phyloP scores from a whole-genome alignment of 1,284 basidiomycete species.

The Paramarasmius palmivorus region DNA sequence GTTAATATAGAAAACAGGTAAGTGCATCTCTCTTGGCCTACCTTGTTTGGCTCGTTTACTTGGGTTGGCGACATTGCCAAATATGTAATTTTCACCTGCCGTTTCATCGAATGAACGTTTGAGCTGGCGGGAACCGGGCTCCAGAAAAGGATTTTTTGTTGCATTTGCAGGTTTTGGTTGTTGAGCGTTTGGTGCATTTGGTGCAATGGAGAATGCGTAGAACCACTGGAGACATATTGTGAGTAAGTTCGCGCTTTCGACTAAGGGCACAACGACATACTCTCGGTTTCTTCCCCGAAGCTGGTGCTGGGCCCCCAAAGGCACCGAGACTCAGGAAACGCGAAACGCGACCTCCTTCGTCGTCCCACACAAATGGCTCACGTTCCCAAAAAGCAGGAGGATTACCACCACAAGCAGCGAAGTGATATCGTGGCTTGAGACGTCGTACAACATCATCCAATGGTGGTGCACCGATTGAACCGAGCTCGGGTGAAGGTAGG shows the following conservation, averaged over 20 bases:
- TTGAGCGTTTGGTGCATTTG: constrained; percentile 29
- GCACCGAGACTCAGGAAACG: constrained; percentile 84
- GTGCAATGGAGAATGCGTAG: constrained; percentile 49
- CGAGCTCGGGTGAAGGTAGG: constrained; percentile 46
- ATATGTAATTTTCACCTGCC: constrained; percentile 64
- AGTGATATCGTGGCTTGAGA: constrained; percentile 78
- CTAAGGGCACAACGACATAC: constrained; percentile 48
- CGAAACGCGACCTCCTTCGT: constrained; percentile 65
- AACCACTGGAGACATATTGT: constrained; percentile 40
- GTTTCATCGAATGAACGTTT: constrained; percentile 57
- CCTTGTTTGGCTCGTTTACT: constrained; percentile 58
- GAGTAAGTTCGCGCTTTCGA: not conserved
- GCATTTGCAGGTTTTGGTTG: constrained; percentile 61
- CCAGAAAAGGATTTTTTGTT: constrained; percentile 74
- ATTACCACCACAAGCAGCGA: constrained; percentile 59
- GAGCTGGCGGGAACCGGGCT: constrained; percentile 31
- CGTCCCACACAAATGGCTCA: constrained; percentile 86
- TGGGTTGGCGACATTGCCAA: constrained; percentile 58
- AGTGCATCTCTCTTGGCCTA: constrained; percentile 25
- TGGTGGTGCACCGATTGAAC: constrained; percentile 50
- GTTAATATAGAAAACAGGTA: not conserved
- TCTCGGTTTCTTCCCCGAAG: constrained; percentile 76
- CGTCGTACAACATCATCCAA: constrained; percentile 68
- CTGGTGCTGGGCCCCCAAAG: constrained; percentile 66
- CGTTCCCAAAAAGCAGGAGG: constrained; percentile 86